phyloP scores from a whole-genome alignment of 148 eudicot genomes.

The Camellia japonica region DNA sequence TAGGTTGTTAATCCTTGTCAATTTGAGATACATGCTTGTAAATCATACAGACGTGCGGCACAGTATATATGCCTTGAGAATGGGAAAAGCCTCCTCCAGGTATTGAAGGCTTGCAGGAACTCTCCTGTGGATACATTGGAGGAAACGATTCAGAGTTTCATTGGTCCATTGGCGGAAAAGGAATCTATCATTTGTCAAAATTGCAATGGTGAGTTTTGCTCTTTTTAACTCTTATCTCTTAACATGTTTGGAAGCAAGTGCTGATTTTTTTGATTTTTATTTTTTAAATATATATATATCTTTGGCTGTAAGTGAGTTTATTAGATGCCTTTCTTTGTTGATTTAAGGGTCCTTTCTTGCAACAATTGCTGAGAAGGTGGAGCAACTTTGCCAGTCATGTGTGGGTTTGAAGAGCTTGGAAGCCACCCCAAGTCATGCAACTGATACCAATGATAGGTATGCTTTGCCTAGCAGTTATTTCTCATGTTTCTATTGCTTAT shows the following conservation, averaged over 20 bases:
- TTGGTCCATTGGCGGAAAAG: conserved; percentile 60
- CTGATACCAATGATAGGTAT: conserved; percentile 55
- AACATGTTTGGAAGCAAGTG: background rate
- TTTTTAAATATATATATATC: no score
- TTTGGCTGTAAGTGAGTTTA: background rate
- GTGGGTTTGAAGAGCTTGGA: conserved; percentile 43
- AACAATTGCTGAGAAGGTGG: conserved; percentile 43
- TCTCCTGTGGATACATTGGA: conserved; percentile 49
- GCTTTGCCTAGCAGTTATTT: conserved; percentile 18
- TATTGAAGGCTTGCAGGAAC: conserved; percentile 60
- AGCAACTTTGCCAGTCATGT: conserved; percentile 58
- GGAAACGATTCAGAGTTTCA: conserved; percentile 49
- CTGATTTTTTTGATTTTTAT: no score
- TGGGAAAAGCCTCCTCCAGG: conserved; percentile 70
- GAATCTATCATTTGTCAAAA: conserved; percentile 48
- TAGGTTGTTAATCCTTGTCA: conserved; percentile 75
- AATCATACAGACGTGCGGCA: conserved; percentile 70
- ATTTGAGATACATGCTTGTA: conserved; percentile 88
- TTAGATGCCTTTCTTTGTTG: conserved; percentile 19
- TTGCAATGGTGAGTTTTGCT: conserved; percentile 52
- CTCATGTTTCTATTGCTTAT: background rate
- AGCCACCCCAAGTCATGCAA: conserved; percentile 29
- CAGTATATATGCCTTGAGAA: conserved; percentile 82
- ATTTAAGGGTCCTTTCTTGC: conserved; percentile 54
- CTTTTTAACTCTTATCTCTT: conserved; percentile 2